Base-by-base conservation (phyloP, 257 asterid species). In the Capsicum pubescens region DNA sequence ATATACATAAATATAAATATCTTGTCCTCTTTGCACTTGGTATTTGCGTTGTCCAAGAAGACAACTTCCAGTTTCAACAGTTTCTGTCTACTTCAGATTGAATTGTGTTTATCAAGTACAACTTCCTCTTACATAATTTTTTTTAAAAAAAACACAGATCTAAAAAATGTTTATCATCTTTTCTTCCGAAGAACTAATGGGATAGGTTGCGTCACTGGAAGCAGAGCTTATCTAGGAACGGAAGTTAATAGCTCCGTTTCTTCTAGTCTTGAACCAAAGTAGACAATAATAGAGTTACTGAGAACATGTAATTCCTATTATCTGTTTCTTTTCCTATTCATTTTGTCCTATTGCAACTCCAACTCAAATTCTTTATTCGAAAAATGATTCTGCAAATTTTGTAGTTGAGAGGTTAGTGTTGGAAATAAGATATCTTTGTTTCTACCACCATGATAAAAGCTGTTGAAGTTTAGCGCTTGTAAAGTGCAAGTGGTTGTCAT, bases 1-100 rank as follows among this genome's bases (percentile, higher is more conserved):
- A 58, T 13, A 26, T 79, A 48, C 19, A 70, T 70, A 57, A 35
- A 67, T 14, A 67, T 46, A 56, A 59, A 79, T 36, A 26, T 11
- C 13, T 55, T 58, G 83, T 80, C 52, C 83, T 55, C 48, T 57
- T 44, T 9, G 55, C 13, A 9, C 55, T 9, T n/a, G 7, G 32
- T 67, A 61, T 19, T 46, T 63, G 79, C 79, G 46, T 71, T 71
- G 58, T 44, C 8, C 70, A 63, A 63, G 70, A 63, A 63, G 70
- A 63, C 6, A 63, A 26, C 16, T 21, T 61, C 12, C 70, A 15
- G 26, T 63, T 21, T 21, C 4, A 19, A 61, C 79, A 44, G 35
- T 44, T 70, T 17, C 19, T 14, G 13, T 67, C 74, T 67, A 66
- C 46, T 66, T 19, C 67, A 60, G 44, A 60, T 5, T 66, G 76